Conservation (phyloP, 1,139 yeast genomes). For the Kurtzmaniella quercitrusa region DNA sequence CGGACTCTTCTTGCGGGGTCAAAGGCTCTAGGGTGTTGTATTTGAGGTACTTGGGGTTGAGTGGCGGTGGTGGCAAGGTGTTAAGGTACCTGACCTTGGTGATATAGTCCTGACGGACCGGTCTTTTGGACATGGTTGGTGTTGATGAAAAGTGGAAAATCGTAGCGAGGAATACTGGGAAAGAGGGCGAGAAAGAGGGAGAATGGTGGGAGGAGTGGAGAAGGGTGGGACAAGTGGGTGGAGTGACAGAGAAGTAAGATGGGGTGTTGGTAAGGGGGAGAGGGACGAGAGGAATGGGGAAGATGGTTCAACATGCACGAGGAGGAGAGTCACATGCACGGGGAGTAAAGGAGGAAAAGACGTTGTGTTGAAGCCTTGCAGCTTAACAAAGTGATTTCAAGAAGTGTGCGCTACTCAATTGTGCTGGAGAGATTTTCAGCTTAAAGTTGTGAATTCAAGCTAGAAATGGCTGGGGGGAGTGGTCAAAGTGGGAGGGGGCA, state of each 20-base stretch:
- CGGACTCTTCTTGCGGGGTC: conserved; percentile 47
- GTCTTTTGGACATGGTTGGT: conserved; percentile 26
- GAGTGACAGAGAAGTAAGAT: too few relatives aligned
- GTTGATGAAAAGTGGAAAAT: background rate
- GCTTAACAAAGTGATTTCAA: too few relatives aligned
- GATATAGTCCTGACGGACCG: conserved; percentile 76
- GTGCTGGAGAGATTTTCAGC: too few relatives aligned
- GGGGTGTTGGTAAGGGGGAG: background rate
- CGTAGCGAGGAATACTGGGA: background rate
- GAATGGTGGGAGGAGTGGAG: background rate
- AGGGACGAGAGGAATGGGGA: background rate
- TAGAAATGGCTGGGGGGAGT: too few relatives aligned
- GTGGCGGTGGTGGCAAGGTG: conserved; percentile 88
- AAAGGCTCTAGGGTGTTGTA: conserved; percentile 38
- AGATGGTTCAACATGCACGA: too few relatives aligned
- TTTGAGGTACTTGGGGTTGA: conserved; percentile 81
- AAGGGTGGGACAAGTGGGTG: background rate
- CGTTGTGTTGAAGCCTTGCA: too few relatives aligned
- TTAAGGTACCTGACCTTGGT: conserved; percentile 84
- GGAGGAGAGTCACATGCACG: too few relatives aligned
- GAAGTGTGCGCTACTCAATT: too few relatives aligned
- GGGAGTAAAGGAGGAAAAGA: too few relatives aligned
- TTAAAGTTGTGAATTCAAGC: too few relatives aligned
- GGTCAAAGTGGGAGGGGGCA: too few relatives aligned
- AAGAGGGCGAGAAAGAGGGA: background rate